These are phyloP conservation scores for Chrysopogon serrulatus DNA, from an alignment of 176 grass and related monocot genomes.

Conservation along the genomic window DNA sequence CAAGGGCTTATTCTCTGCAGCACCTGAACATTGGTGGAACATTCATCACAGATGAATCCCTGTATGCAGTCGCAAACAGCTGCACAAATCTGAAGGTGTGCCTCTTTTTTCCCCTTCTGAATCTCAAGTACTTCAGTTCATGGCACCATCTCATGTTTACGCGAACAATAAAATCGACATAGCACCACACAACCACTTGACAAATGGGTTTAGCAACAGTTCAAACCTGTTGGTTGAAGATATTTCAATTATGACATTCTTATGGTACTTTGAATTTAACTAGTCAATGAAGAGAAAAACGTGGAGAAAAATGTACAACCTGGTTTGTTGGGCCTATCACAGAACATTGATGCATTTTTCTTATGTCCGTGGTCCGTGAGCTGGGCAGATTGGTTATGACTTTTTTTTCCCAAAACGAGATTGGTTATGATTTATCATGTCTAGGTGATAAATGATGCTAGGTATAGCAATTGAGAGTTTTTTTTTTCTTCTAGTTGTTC, in stretches of 20 bases:
- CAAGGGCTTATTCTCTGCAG: constrained; percentile 75
- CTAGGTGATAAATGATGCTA: neutral
- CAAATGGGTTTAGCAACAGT: neutral
- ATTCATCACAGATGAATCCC: constrained; percentile 89
- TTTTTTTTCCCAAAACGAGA: too few relatives aligned
- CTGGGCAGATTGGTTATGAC: neutral
- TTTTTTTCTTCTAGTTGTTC: neutral
- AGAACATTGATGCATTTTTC: neutral
- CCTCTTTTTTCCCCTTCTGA: neutral
- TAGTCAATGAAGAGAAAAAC: neutral
- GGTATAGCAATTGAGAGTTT: neutral
- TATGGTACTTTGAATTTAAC: neutral
- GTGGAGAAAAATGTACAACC: neutral
- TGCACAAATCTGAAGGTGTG: constrained; percentile 66
- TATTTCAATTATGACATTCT: neutral
- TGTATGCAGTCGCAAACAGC: constrained; percentile 66
- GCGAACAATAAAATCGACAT: neutral
- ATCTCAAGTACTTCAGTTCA: neutral
- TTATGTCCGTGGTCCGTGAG: neutral
- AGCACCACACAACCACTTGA: neutral
- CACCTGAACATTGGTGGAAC: constrained; percentile 87
- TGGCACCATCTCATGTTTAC: neutral
- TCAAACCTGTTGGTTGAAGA: neutral
- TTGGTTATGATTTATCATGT: neutral
- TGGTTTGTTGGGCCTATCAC: neutral